Evolutionary conservation across 129 eudicot genomes (phyloP).

Genomic region (Smallanthus sonchifolius): DNA sequence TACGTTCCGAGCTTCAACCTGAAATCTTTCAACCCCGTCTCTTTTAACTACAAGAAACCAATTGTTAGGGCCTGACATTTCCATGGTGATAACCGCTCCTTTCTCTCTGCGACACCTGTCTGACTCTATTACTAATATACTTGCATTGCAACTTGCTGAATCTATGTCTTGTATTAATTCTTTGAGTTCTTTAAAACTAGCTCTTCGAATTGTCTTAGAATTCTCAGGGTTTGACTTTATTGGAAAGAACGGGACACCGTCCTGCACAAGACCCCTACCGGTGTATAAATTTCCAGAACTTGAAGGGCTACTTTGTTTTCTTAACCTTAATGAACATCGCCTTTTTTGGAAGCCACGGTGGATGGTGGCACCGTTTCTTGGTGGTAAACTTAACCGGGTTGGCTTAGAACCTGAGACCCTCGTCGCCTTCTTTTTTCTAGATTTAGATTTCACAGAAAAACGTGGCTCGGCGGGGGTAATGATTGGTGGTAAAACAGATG

Average conservation of each 20-base stretch:
- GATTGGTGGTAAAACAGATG: not conserved
- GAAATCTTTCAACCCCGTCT: conserved; percentile 37
- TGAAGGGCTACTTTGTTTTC: conserved; percentile 38
- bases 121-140: conserved; percentile 54
- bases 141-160: conserved; percentile 54
- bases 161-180: conserved; percentile 31
- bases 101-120: conserved; percentile 61
- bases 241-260: conserved; percentile 25
- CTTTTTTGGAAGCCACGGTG: conserved; percentile 47
- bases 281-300: conserved; percentile 20
- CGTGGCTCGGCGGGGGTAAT: not conserved
- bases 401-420: conserved; percentile 13
- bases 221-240: conserved; percentile 26
- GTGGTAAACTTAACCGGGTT: not conserved
- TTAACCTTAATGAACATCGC: conserved; percentile 50
- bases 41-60: conserved; percentile 62
- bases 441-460: conserved; percentile 4
- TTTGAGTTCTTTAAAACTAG: conserved; percentile 35
- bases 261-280: conserved; percentile 24
- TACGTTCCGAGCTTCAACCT: conserved; percentile 36
- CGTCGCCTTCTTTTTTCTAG: conserved; percentile 25
- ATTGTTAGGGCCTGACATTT: conserved; percentile 37
- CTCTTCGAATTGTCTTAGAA: conserved; percentile 20
- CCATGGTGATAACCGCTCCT: conserved; percentile 58
- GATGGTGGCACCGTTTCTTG: conserved; percentile 28